Evolutionary conservation across 208 protist genomes (phyloP), one percentile per base, ranked within the genome.

Genomic region (Acanthamoeba triangularis): DNA sequence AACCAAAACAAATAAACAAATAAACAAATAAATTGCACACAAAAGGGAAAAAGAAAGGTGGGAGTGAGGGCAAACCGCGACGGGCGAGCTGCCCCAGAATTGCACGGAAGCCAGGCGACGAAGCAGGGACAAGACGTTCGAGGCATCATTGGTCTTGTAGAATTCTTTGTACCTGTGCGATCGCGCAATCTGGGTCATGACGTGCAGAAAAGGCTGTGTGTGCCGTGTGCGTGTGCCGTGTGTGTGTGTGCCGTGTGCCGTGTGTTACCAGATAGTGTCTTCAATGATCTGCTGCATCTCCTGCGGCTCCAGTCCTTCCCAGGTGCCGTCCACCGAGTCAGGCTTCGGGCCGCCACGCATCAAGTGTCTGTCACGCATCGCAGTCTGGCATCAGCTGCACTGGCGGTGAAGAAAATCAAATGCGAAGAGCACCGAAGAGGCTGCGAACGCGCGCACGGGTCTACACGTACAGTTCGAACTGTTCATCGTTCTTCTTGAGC

Each of bases 401-500:
- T 11, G 25, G 25, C 10, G 54, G 18, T 20, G 18, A 7, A 59
- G 54, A 59, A 20, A 0, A 59, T 13, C 11, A 20, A 59, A 20
- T 23, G 11, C 10, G 54, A 59, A 28, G 61, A 30, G 61, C 61
- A 30, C 25, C 16, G 14, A 30, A 67, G 61, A 67, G 0, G 25
- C 16, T 1, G 16, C n/a, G n/a, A n/a, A n/a, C n/a, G n/a, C n/a
- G n/a, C n/a, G n/a, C n/a, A n/a, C 2, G 11, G 2, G 20, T 61
- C 20, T 61, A 20, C 3, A 7, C 74, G 52, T 44, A 82, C 74
- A 3, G 33, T n/a, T 82, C 74, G 30, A 82, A 82, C 37, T 82
- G 74, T 30, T 82, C 74, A 18, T 82, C 74, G 74, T 82, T 82
- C 44, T 82, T 44, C 74, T 82, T 82, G 44, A 82, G 11, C 35